phyloP scores from a whole-genome alignment of 2,329 filamentous ascomycete species.

The Clonostachys solani region DNA sequence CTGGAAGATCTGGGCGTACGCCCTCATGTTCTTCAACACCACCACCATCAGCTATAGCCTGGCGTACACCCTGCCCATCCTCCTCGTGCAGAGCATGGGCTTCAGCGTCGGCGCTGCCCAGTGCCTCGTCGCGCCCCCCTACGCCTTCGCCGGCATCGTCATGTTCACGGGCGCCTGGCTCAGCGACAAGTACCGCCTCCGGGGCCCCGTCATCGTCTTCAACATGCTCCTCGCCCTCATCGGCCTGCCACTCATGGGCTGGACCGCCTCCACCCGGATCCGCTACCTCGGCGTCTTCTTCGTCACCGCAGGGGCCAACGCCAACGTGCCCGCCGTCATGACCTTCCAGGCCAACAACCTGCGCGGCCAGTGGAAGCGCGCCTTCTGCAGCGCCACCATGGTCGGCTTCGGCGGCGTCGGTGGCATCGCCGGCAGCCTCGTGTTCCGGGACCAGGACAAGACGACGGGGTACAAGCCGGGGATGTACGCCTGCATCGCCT shows the following conservation, averaged over 20 bases:
- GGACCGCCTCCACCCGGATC: slow-evolving; percentile 46
- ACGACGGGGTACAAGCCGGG: slow-evolving; percentile 48
- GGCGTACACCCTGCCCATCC: slow-evolving; percentile 75
- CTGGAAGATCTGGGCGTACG: slow-evolving; percentile 59
- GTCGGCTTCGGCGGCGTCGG: slow-evolving; percentile 76
- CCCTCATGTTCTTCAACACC: slow-evolving; percentile 56
- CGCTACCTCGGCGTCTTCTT: slow-evolving; percentile 75
- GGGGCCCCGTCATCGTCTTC: slow-evolving; percentile 61
- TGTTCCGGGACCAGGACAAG: slow-evolving; percentile 60
- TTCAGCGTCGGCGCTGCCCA: slow-evolving; percentile 62
- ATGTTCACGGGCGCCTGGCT: slow-evolving; percentile 57
- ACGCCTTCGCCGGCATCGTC: slow-evolving; percentile 58
- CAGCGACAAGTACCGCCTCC: slow-evolving; percentile 62
- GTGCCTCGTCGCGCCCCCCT: slow-evolving; percentile 69
- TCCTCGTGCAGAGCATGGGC: slow-evolving; percentile 59
- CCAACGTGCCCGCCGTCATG: slow-evolving; percentile 71
- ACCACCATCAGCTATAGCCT: slow-evolving; percentile 73
- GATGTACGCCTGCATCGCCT: slow-evolving; percentile 50
- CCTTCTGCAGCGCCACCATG: slow-evolving; percentile 70
- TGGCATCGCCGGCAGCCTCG: slow-evolving; percentile 69
- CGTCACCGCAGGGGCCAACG: slow-evolving; percentile 70
- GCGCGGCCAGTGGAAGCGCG: slow-evolving; percentile 83
- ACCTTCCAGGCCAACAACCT: slow-evolving; percentile 87
- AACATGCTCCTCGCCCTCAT: slow-evolving; percentile 65
- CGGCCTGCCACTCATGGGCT: slow-evolving; percentile 71